A percentile compares a stretch with the other conserved stretches of the same genome.
phyloP scores from a whole-genome alignment of 768 basidiomycete species.

The Termitomyces sp. region DNA sequence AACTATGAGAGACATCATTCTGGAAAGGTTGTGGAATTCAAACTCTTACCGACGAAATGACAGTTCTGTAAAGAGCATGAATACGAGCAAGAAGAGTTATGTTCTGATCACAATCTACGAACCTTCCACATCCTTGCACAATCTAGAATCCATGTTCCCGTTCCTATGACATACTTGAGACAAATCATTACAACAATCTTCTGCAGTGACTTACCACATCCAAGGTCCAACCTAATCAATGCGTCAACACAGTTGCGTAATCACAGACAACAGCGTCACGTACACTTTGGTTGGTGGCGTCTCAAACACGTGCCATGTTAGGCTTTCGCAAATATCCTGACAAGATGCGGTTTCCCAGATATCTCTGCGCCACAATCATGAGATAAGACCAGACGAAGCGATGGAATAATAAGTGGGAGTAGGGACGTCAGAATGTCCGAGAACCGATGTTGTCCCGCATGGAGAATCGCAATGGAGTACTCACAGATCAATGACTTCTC shows the following conservation, averaged over 20 bases:
- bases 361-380: slow-evolving; percentile 43
- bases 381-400: slow-evolving; percentile 4
- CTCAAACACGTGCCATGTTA: slow-evolving; percentile 65
- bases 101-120: slow-evolving; percentile 23
- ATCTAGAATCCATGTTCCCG: slow-evolving; percentile 72
- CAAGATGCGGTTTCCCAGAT: slow-evolving; percentile 63
- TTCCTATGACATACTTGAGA: slow-evolving; percentile 36
- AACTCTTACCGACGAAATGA: slow-evolving; percentile 55
- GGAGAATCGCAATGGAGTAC: slow-evolving; percentile 26
- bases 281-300: slow-evolving; percentile 62
- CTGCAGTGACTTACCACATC: slow-evolving; percentile 52
- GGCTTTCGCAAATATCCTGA: slow-evolving; percentile 50
- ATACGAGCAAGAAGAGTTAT: slow-evolving; percentile 1
- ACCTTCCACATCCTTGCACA: slow-evolving; percentile 65
- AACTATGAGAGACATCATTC: background rate
- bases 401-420: background rate
- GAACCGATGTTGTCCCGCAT: slow-evolving; percentile 3
- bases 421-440: background rate
- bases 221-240: slow-evolving; percentile 57
- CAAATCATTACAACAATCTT: background rate
- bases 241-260: slow-evolving; percentile 7
- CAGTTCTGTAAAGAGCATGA: slow-evolving; percentile 35
- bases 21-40: no score
- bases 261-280: slow-evolving; percentile 7
- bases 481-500: slow-evolving; percentile 63